Base-by-base conservation (phyloP, 257 asterid genomes). In the Linaria vulgaris region DNA sequence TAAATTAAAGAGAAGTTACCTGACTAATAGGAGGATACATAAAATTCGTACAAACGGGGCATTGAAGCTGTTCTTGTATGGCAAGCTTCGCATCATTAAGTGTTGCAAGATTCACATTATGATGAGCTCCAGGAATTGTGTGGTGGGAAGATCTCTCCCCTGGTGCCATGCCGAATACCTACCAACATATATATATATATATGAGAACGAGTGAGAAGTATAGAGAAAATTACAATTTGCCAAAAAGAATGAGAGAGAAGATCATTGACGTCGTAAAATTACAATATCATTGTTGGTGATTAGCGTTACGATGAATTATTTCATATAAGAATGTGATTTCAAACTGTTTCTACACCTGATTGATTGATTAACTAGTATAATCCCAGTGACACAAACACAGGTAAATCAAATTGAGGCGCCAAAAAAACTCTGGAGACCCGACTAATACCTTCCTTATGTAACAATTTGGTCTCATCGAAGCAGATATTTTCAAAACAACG, bases 1-100 rank as follows among this genome's bases (percentile, higher is more conserved):
- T 57, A 75, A 59, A 30, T 0, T 30, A 17, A 30, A 37, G 72
- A 59, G 25, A 73, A 69, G 64, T 38, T 81, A 85, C 96, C 86
- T 88, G 94, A 73, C 78, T 88, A 76, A 88, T 88, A 23, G 94
- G 96, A 45, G 94, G 94, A 78, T 83, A 81, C 91, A 88, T 85
- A 44, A 77, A 70, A 70, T 80, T 78, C 77, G 82, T 63, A 68
- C 91, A 88, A 45, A 85, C 73, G 25, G 96, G 96, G 77, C 96
- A 88, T 60, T 83, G 91, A 15, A 88, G 86, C n/a, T 83, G 82
- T 61, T 88, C 96, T 11, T 85, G 91, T 55, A 88, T 83, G 45
- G 81, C 87, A 56, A 66, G 78, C 67, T 78, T 81, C 41, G 63
- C 81, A 69, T 76, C 74, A 53, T 37, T 69, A 27, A 27, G 34